Conservation (phyloP, 2,329 filamentous ascomycete species). For the Fusarium sp. region DNA sequence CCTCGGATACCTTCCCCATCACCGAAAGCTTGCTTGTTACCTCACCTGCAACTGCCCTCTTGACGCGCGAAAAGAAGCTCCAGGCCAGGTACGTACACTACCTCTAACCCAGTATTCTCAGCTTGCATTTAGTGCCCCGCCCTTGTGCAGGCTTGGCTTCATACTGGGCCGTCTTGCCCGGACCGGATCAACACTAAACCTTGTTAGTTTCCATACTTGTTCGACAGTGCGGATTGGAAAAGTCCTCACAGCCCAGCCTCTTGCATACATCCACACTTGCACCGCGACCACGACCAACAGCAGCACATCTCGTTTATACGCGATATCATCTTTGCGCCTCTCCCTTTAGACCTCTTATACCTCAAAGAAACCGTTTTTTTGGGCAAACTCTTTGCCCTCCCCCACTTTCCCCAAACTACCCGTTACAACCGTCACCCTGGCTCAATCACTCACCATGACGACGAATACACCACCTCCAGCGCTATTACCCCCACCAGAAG, state of each 20-base stretch:
- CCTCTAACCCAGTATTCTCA: neutral
- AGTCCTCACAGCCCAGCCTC: conserved; percentile 54
- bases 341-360: conserved; percentile 18
- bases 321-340: conserved; percentile 33
- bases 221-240: conserved; percentile 58
- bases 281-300: conserved; percentile 42
- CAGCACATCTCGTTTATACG: conserved; percentile 36
- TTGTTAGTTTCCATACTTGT: conserved; percentile 47
- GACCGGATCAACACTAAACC: conserved; percentile 56
- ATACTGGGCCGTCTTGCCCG: conserved; percentile 48
- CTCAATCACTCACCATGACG: conserved; percentile 56
- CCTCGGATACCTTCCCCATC: neutral
- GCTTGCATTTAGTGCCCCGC: conserved; percentile 13
- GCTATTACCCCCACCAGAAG: conserved; percentile 67
- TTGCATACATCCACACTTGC: conserved; percentile 40
- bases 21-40: conserved; percentile 23
- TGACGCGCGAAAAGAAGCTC: conserved; percentile 31
- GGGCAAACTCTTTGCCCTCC: conserved; percentile 32
- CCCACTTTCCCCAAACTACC: conserved; percentile 44
- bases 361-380: conserved; percentile 15
- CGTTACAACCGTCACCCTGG: conserved; percentile 48
- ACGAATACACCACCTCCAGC: conserved; percentile 60
- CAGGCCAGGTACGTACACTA: conserved; percentile 37
- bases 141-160: conserved; percentile 33
- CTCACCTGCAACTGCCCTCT: conserved; percentile 23